Evolutionary conservation across 192 early-diverging fungal species (phyloP), one percentile per base, ranked within the genome.

Genomic region (Podila epicladia): DNA sequence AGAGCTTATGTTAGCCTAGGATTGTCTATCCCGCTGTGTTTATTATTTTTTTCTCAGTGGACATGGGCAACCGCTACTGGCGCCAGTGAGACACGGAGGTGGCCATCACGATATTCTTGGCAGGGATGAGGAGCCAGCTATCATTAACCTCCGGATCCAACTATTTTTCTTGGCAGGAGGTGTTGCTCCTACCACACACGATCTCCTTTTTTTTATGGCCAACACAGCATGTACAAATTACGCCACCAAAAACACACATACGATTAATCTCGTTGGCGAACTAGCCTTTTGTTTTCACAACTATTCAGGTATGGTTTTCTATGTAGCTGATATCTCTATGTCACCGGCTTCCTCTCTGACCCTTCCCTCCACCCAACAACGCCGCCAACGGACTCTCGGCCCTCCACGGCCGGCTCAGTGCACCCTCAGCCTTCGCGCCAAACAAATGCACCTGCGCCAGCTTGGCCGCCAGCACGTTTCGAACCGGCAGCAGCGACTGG

Each of bases 401-500:
- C 78, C 91, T 90, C 91, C 95, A 98, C 11, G 97, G 97, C 61
- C 97, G 90, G 74, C 86, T 89, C 57, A 97, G 85, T 9, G 89
- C 90, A 70, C 93, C 95, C 53, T 87, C 89, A 20, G 97, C 91
- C 8, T 88, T 82, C 79, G 92, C 83, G 45, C 91, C 89, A 74
- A 93, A 87, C 41, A 97, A 38, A 75, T 97, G 90, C 82, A 98
- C 90, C 83, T 92, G 88, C 64, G 95, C 90, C 31, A 94, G 80
- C 82, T 89, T 93, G 71, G 88, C 90, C 67, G 85, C 85, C 60
- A 90, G 86, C 60, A 94, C 77, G 62, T 89, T 91, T 74, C 92
- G 89, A 73, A 94, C 69, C 2, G 92, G 93, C 35, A 98, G 73
- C 64, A 97, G 82, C 15, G 90, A 89, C 86, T 98, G 97, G 73